These are phyloP conservation scores for Ramaria sp. DNA, from an alignment of 768 basidiomycete genomes.

Conservation along the genomic window DNA sequence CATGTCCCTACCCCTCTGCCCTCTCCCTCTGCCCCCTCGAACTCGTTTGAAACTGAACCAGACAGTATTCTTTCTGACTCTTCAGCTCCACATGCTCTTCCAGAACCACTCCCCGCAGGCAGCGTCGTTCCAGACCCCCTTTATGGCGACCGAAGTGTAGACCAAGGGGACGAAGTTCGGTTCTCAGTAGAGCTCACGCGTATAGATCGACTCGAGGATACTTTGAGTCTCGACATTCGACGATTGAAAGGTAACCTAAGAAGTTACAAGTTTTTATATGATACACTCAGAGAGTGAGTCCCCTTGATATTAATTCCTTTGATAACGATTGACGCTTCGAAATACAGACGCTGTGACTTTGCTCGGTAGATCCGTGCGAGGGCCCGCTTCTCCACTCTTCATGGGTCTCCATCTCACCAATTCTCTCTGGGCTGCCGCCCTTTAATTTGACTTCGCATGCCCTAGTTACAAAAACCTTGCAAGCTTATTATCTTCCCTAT, in stretches of 20 bases:
- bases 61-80: conserved; percentile 25
- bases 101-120: conserved; percentile 21
- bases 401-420: background rate
- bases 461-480: background rate
- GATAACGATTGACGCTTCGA: background rate
- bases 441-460: background rate
- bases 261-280: conserved; percentile 89
- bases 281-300: conserved; percentile 75
- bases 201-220: conserved; percentile 80
- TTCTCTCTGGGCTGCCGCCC: background rate
- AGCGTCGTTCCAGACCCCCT: conserved; percentile 38
- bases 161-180: conserved; percentile 90
- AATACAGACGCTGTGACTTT: conserved; percentile 1
- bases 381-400: background rate
- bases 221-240: conserved; percentile 87
- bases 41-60: conserved; percentile 28
- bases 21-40: conserved; percentile 18
- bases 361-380: background rate
- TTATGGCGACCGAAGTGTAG: conserved; percentile 73
- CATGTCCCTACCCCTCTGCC: conserved; percentile 14
- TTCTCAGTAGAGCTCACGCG: conserved; percentile 93
- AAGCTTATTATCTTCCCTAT: background rate
- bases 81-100: conserved; percentile 1
- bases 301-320: background rate
- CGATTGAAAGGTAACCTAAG: conserved; percentile 85